Percentiles rank a stretch among this genome's conserved stretches.
phyloP scores from a whole-genome alignment of 345 rosid species.

The Camelina hispida region DNA sequence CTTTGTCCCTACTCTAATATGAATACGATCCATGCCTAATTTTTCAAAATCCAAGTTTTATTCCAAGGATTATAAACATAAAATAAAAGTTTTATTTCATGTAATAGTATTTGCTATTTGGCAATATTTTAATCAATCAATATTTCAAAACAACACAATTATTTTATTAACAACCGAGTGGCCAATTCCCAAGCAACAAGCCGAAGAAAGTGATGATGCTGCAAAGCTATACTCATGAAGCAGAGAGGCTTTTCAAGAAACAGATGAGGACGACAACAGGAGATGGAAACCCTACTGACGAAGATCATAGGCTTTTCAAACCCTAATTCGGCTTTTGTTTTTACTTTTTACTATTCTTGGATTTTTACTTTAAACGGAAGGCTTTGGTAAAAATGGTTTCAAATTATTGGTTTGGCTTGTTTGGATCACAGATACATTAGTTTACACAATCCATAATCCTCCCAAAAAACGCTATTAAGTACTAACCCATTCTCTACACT shows the following conservation, averaged over 20 bases:
- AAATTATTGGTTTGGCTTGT: conserved; percentile 22
- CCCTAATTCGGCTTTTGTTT: too few relatives aligned
- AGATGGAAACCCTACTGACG: background rate
- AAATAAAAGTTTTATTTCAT: background rate
- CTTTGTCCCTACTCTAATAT: conserved; percentile 30
- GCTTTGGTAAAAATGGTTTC: conserved; percentile 10
- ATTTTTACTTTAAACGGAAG: too few relatives aligned
- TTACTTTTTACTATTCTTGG: too few relatives aligned
- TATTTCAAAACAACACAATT: too few relatives aligned
- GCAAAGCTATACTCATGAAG: too few relatives aligned
- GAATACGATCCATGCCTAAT: background rate
- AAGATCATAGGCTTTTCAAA: background rate
- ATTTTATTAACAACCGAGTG: too few relatives aligned
- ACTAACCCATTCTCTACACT: background rate
- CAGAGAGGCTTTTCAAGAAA: too few relatives aligned
- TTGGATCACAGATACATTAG: conserved; percentile 30
- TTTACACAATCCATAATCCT: conserved; percentile 26
- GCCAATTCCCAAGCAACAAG: too few relatives aligned
- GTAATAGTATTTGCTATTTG: too few relatives aligned
- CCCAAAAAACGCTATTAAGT: conserved; percentile 23
- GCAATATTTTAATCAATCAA: too few relatives aligned
- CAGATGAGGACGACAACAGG: too few relatives aligned
- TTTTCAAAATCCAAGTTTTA: background rate
- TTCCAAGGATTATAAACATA: background rate
- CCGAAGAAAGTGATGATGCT: too few relatives aligned